Conservation (phyloP, 1,284 basidiomycete species). For the Mycena sp. region DNA sequence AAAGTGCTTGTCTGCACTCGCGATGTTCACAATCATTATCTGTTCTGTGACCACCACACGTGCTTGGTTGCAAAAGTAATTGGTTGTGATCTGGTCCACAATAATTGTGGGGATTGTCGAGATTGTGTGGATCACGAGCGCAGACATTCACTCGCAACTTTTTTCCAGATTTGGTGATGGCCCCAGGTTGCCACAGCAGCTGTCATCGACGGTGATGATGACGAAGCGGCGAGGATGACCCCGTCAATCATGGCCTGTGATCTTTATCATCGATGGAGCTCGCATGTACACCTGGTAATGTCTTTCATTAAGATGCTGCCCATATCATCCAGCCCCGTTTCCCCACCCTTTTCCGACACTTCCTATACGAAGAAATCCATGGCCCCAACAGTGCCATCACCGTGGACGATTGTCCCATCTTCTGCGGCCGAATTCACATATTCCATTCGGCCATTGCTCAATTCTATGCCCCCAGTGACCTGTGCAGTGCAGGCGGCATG, state of each 20-base stretch:
- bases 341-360: no score
- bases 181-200: not conserved
- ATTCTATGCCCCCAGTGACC: constrained; percentile 40
- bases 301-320: not conserved
- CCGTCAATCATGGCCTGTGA: no score
- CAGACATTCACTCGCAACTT: no score
- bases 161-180: no score
- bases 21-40: no score
- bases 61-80: no score
- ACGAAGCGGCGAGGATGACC: not conserved
- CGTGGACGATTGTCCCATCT: not conserved
- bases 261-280: not conserved
- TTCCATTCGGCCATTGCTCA: not conserved
- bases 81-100: no score
- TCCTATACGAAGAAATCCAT: no score
- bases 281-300: not conserved
- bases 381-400: not conserved
- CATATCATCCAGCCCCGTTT: not conserved
- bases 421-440: not conserved
- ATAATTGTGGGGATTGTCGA: no score
- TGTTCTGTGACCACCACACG: no score
- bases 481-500: constrained; percentile 34
- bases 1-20: no score
- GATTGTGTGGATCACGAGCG: no score
- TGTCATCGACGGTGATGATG: not conserved